phyloP scores from a whole-genome alignment of 352 stramenopile genomes.

The Phytopythium cucurbitacearum region DNA sequence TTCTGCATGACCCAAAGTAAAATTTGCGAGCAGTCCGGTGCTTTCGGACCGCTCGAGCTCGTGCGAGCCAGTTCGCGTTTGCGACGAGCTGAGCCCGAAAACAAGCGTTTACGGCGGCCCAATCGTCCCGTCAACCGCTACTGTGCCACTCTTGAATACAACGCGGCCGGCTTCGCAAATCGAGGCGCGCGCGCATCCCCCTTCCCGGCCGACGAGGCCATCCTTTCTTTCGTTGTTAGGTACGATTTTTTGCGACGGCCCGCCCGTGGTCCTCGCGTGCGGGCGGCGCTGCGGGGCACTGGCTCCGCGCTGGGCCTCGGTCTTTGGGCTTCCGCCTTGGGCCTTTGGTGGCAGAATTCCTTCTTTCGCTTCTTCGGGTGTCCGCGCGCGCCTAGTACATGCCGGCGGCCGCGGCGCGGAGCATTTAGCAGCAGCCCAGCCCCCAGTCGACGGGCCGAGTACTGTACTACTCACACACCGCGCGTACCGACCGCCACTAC shows the following conservation, averaged over 20 bases:
- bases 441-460: background rate
- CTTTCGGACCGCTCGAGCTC: background rate
- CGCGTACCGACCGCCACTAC: background rate
- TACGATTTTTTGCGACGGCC: conserved; percentile 36
- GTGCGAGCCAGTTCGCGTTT: too few relatives aligned
- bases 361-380: conserved; percentile 17
- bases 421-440: conserved; percentile 6
- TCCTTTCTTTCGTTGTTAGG: conserved; percentile 35
- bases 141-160: background rate
- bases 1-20: too few relatives aligned
- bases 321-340: too few relatives aligned
- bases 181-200: background rate
- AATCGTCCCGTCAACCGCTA: too few relatives aligned
- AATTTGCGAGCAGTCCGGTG: background rate
- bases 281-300: conserved; percentile 1
- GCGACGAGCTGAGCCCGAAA: too few relatives aligned
- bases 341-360: conserved; percentile 14
- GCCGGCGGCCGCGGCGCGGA: background rate
- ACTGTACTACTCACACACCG: too few relatives aligned
- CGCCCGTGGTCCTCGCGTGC: conserved; percentile 18
- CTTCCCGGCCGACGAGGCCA: conserved; percentile 9
- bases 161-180: background rate
- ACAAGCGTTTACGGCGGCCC: too few relatives aligned
- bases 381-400: background rate
- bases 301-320: background rate